Conservation (phyloP, 176 grass and related monocot genomes). For the Oryza glaberrima region DNA sequence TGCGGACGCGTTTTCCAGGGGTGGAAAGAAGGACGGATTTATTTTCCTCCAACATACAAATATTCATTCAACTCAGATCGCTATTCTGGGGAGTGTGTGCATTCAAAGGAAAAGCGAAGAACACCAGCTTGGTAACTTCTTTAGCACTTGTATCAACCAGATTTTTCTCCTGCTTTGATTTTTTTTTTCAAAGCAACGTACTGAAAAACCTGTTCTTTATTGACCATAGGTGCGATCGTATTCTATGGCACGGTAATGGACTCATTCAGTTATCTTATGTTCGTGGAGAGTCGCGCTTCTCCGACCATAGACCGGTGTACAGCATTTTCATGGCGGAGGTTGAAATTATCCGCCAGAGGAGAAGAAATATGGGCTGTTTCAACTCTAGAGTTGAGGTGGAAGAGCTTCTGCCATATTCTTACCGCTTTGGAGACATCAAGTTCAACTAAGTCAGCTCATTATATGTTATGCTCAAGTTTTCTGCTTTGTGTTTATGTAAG, state of each 20-base stretch:
- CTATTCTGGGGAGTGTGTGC: conserved; percentile 75
- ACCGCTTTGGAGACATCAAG: conserved; percentile 53
- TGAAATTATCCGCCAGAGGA: conserved; percentile 68
- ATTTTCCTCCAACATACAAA: conserved; percentile 98
- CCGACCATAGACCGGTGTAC: conserved; percentile 90
- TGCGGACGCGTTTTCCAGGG: conserved; percentile 82
- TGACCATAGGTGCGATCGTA: conserved; percentile 81
- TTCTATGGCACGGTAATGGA: conserved; percentile 86
- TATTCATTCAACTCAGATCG: conserved; percentile 96
- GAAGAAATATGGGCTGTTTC: conserved; percentile 69
- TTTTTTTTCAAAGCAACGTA: neutral
- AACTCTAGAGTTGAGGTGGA: conserved; percentile 90
- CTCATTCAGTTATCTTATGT: conserved; percentile 78
- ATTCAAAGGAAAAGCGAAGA: conserved; percentile 84
- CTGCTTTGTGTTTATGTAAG: neutral
- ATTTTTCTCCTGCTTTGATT: neutral
- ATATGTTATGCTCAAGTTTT: conserved; percentile 19
- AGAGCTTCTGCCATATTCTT: conserved; percentile 80
- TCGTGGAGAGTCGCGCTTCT: conserved; percentile 88
- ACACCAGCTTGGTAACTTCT: conserved; percentile 88
- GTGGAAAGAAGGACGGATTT: conserved; percentile 97
- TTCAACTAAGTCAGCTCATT: conserved; percentile 43
- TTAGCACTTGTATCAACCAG: conserved; percentile 1
- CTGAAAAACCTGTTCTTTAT: neutral
- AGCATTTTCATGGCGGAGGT: conserved; percentile 87